Evolutionary conservation across 805 yeast genomes (phyloP).

Genomic region (Saccharomycopsis olivae): DNA sequence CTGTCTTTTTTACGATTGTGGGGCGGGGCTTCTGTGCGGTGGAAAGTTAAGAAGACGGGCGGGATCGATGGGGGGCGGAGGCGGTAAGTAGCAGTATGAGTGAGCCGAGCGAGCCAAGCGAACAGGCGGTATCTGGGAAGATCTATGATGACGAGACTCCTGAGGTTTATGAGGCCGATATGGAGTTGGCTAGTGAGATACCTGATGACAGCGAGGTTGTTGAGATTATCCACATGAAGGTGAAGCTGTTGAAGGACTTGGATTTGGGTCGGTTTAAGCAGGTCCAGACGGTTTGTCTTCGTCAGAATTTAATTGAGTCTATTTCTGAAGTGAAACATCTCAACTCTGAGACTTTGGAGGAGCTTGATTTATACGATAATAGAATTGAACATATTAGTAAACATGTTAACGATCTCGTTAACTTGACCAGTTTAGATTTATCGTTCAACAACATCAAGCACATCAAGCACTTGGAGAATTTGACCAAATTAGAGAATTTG

Average conservation of each 20-base stretch:
- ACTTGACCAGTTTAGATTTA: slow-evolving; percentile 58
- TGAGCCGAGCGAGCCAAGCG: no score
- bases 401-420: slow-evolving; percentile 47
- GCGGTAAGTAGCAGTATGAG: no score
- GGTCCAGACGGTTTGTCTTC: slow-evolving; percentile 53
- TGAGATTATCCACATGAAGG: slow-evolving; percentile 62
- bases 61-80: no score
- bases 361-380: slow-evolving; percentile 86
- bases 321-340: slow-evolving; percentile 53
- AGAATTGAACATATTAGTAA: slow-evolving; percentile 78
- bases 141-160: slow-evolving; percentile 28
- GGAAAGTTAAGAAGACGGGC: no score
- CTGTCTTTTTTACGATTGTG: no score
- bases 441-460: slow-evolving; percentile 64
- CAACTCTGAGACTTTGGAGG: slow-evolving; percentile 48
- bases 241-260: slow-evolving; percentile 51
- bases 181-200: slow-evolving; percentile 46
- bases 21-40: no score
- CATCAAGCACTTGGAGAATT: slow-evolving; percentile 44
- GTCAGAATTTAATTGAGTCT: slow-evolving; percentile 77
- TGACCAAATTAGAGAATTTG: slow-evolving; percentile 61
- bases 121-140: no score
- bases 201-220: slow-evolving; percentile 49
- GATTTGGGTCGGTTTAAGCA: slow-evolving; percentile 44
- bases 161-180: slow-evolving; percentile 58